Conservation (phyloP, 108 stramenopile genomes). For the Cyclotella sp. region DNA sequence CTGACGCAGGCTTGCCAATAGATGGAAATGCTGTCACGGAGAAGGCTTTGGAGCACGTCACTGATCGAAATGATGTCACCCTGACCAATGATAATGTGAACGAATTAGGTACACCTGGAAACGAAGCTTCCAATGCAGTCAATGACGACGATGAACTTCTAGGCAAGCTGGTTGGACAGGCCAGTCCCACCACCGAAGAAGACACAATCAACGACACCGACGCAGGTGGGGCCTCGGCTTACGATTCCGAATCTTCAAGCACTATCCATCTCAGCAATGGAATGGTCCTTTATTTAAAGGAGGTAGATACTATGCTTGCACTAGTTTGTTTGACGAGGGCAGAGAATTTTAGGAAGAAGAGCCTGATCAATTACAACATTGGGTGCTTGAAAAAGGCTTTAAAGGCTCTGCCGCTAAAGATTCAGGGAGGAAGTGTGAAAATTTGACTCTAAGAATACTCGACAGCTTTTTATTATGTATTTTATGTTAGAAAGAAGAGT, state of each 20-base stretch:
- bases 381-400: constrained; percentile 91
- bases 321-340: constrained; percentile 96
- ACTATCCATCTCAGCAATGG: constrained; percentile 96
- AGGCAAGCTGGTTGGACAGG: constrained; percentile 76
- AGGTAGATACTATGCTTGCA: constrained; percentile 96
- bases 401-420: constrained; percentile 51
- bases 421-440: constrained; percentile 24
- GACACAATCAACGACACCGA: constrained; percentile 49
- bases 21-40: constrained; percentile 24
- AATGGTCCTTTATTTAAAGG: constrained; percentile 94
- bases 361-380: constrained; percentile 98
- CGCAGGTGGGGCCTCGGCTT: constrained; percentile 83
- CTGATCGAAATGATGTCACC: constrained; percentile 34
- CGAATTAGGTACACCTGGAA: constrained; percentile 1
- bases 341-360: constrained; percentile 94
- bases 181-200: constrained; percentile 46
- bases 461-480: too few species aligned
- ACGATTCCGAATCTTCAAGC: constrained; percentile 92
- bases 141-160: constrained; percentile 68
- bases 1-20: neutral
- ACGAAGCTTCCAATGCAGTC: constrained; percentile 14
- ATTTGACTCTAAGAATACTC: neutral
- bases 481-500: too few species aligned
- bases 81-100: constrained; percentile 16
- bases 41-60: neutral